Conservation (phyloP, 2,329 filamentous ascomycete species). For the Penicillium griseofulvum region DNA sequence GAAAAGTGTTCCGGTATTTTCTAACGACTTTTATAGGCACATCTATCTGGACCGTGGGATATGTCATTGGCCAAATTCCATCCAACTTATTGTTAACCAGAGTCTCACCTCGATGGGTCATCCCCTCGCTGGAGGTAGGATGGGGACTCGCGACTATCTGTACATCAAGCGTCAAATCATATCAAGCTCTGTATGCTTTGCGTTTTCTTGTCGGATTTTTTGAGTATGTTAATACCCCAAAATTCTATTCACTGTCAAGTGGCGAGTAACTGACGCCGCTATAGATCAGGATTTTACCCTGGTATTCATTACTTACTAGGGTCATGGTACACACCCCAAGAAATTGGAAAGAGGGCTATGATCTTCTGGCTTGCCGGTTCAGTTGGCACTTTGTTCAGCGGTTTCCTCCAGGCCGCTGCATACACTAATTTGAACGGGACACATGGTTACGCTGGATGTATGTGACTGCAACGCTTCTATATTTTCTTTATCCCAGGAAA, state of each 20-base stretch:
- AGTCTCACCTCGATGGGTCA: slow-evolving; percentile 45
- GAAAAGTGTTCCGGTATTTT: background rate
- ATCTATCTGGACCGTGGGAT: slow-evolving; percentile 47
- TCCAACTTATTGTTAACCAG: slow-evolving; percentile 48
- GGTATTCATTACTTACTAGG: slow-evolving; percentile 28
- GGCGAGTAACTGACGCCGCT: background rate
- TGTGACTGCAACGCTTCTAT: background rate
- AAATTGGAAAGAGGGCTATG: slow-evolving; percentile 26
- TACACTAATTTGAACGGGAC: slow-evolving; percentile 26
- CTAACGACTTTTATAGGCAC: slow-evolving; percentile 15
- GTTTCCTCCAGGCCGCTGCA: slow-evolving; percentile 23
- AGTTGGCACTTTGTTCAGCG: slow-evolving; percentile 22
- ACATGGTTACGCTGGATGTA: slow-evolving; percentile 23
- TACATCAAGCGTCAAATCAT: slow-evolving; percentile 24
- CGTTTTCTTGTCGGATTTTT: slow-evolving; percentile 31
- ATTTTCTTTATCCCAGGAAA: background rate
- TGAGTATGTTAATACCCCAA: slow-evolving; percentile 14
- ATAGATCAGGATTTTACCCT: slow-evolving; percentile 23
- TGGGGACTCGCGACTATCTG: slow-evolving; percentile 28
- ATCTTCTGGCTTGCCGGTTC: slow-evolving; percentile 24
- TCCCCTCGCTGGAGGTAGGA: slow-evolving; percentile 38
- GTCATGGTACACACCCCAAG: slow-evolving; percentile 26
- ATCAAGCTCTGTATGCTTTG: slow-evolving; percentile 22
- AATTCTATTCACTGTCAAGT: too few relatives aligned
- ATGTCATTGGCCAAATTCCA: slow-evolving; percentile 46